These are phyloP conservation scores for Eurotiales sp. DNA, from an alignment of 2,329 filamentous ascomycete genomes.

Conservation along the genomic window DNA sequence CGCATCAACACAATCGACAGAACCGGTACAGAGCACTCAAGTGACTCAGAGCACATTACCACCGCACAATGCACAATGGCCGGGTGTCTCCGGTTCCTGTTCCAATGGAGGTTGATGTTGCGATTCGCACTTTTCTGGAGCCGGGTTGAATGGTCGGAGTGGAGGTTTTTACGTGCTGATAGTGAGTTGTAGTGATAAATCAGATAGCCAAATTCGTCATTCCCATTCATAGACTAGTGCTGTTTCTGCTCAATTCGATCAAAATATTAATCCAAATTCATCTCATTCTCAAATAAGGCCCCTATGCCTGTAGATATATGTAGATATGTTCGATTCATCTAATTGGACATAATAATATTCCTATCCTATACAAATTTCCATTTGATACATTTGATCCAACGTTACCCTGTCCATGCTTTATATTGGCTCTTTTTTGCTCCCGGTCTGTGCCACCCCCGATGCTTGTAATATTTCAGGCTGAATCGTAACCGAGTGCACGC, in stretches of 20 bases:
- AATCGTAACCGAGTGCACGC: conserved; percentile 67
- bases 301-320: neutral
- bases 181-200: no score
- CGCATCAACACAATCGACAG: neutral
- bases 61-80: neutral
- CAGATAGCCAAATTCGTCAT: no score
- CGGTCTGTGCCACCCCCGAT: neutral
- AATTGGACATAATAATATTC: neutral
- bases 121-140: neutral
- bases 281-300: no score
- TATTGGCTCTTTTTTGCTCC: neutral
- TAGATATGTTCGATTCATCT: neutral
- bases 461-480: conserved; percentile 57
- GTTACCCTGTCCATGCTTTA: neutral
- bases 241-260: no score
- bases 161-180: no score
- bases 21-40: no score
- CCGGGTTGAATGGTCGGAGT: neutral
- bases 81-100: neutral
- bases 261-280: no score
- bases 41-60: neutral
- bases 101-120: neutral
- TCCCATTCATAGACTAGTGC: no score
- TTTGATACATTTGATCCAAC: neutral
- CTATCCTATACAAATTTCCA: no score